These are phyloP conservation scores for Juglanconis sp. DNA, from an alignment of 2,329 filamentous ascomycete genomes.

Conservation along the genomic window DNA sequence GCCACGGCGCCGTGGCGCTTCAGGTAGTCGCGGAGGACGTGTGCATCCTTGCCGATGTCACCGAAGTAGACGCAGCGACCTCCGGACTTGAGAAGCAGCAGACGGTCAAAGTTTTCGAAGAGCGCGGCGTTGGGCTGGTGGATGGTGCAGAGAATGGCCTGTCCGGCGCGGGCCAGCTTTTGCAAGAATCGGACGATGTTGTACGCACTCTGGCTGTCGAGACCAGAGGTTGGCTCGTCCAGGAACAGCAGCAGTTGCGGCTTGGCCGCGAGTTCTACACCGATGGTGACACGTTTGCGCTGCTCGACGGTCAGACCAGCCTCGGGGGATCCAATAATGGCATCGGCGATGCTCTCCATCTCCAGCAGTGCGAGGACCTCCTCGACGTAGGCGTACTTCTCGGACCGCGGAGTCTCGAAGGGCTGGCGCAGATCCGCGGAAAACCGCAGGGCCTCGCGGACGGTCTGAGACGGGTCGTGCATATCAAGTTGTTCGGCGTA, in stretches of 20 bases:
- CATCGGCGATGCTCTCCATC: conserved; percentile 58
- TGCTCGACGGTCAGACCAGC: conserved; percentile 68
- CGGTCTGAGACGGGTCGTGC: conserved; percentile 60
- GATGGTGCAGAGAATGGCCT: conserved; percentile 87
- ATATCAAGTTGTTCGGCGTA: conserved; percentile 63
- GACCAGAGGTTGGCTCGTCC: conserved; percentile 74
- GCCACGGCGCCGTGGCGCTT: conserved; percentile 58
- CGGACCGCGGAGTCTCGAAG: conserved; percentile 47
- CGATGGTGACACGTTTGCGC: conserved; percentile 73
- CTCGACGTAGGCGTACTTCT: conserved; percentile 59
- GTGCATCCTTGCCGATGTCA: conserved; percentile 73
- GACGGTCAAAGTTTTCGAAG: conserved; percentile 83
- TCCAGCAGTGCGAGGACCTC: conserved; percentile 55
- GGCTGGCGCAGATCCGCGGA: conserved; percentile 60
- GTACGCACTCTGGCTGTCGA: conserved; percentile 70
- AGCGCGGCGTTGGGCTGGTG: conserved; percentile 84
- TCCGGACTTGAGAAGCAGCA: conserved; percentile 74
- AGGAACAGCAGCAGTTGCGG: conserved; percentile 74
- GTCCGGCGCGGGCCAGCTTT: conserved; percentile 74
- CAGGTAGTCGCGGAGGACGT: conserved; percentile 64
- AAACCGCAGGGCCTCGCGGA: conserved; percentile 62
- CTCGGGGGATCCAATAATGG: conserved; percentile 57
- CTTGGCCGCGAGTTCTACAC: conserved; percentile 83
- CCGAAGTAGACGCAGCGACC: conserved; percentile 84
- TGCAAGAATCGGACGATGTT: conserved; percentile 76